Evolutionary conservation across 2,329 filamentous ascomycete species (phyloP).

Genomic region (Triangularia verruculosa): DNA sequence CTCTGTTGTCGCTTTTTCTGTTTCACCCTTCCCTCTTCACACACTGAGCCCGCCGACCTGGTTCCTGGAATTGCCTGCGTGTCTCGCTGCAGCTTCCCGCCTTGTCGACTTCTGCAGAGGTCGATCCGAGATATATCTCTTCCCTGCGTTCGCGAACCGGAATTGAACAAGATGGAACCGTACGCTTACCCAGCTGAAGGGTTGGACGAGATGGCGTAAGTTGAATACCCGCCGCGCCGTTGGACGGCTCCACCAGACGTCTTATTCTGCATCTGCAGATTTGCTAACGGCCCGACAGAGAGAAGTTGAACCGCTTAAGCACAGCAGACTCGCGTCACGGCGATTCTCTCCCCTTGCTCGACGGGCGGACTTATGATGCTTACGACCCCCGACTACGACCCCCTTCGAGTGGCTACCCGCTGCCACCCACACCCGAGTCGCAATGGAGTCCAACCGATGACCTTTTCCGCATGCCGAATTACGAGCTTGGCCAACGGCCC

Average conservation of each 20-base stretch:
- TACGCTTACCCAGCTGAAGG: conserved; percentile 6
- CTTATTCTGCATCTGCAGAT: not conserved
- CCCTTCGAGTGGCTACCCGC: conserved; percentile 6
- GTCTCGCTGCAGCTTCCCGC: not conserved
- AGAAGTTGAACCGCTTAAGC: conserved; percentile 9
- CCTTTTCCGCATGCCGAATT: conserved; percentile 13
- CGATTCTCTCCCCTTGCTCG: conserved; percentile 8
- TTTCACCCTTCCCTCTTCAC: not conserved
- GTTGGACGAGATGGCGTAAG: conserved; percentile 15
- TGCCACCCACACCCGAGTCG: conserved; percentile 16
- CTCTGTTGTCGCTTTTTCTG: not conserved
- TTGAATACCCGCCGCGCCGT: not conserved
- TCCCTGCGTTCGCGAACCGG: not conserved
- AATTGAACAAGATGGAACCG: conserved; percentile 3
- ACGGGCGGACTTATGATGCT: conserved; percentile 18
- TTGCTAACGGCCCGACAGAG: conserved; percentile 1
- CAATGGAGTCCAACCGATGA: conserved; percentile 17
- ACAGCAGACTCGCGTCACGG: conserved; percentile 1
- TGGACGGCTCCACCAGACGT: not conserved
- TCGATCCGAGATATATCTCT: not conserved
- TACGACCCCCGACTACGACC: conserved; percentile 2
- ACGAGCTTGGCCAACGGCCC: conserved; percentile 12
- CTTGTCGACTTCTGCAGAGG: not conserved
- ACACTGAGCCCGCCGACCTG: not conserved
- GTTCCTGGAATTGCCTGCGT: not conserved